Percentiles rank a stretch among this genome's conserved stretches.
These are phyloP conservation scores for Podaxis mareebaensis DNA, from an alignment of 768 basidiomycete species.

Conservation along the genomic window DNA sequence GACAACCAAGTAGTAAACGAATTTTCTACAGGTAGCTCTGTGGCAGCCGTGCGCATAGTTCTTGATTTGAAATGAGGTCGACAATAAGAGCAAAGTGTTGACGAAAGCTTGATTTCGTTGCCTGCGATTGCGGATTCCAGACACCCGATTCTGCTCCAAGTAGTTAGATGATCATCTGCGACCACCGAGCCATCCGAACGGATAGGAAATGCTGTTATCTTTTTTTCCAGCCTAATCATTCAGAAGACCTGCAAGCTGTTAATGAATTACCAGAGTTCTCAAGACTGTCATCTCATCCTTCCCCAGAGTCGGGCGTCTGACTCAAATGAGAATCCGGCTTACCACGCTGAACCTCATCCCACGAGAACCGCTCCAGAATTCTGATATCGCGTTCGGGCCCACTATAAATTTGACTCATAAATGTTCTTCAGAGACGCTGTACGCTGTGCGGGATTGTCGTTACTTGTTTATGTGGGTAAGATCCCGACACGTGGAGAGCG, in stretches of 20 bases:
- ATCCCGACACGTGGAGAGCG: neutral
- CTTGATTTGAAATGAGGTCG: neutral
- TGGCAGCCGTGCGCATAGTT: neutral
- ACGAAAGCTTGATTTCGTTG: neutral
- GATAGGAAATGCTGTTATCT: neutral
- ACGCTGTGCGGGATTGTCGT: neutral
- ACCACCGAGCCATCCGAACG: neutral
- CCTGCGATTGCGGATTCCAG: neutral
- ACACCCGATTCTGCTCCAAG: neutral
- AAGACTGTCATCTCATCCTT: neutral
- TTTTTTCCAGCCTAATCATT: neutral
- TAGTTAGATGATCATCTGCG: neutral
- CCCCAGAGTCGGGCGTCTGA: neutral
- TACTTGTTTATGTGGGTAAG: neutral
- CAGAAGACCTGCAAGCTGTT: neutral
- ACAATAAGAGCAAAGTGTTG: neutral
- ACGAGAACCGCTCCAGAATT: neutral
- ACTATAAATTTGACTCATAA: neutral
- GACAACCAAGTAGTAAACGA: neutral
- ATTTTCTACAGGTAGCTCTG: neutral
- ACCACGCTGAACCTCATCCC: neutral
- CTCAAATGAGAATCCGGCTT: neutral
- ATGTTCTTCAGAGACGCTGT: neutral
- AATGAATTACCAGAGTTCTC: neutral
- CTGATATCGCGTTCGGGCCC: neutral